Evolutionary conservation across 345 rosid species (phyloP).

Genomic region (Mangifera indica): DNA sequence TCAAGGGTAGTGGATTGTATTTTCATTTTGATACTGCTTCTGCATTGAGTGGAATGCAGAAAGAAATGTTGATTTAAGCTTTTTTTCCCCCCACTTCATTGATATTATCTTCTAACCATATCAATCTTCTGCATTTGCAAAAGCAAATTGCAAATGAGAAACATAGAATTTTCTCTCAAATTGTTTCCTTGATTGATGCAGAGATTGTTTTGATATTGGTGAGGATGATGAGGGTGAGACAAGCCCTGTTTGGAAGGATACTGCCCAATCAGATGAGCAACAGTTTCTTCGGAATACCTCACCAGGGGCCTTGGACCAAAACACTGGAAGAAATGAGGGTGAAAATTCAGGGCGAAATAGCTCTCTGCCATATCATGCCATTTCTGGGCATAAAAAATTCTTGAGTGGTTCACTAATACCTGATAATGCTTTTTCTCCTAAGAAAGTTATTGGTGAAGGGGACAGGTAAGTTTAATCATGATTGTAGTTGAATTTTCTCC

Average conservation of each 20-base stretch:
- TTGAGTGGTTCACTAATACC: slow-evolving; percentile 62
- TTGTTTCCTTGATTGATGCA: slow-evolving; percentile 35
- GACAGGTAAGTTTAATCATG: slow-evolving; percentile 74
- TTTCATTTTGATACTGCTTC: neutral
- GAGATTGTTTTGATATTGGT: slow-evolving; percentile 79
- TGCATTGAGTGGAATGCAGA: neutral
- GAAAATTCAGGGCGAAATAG: slow-evolving; percentile 47
- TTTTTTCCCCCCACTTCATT: neutral
- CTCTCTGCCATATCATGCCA: slow-evolving; percentile 43
- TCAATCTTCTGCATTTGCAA: neutral
- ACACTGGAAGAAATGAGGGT: slow-evolving; percentile 44
- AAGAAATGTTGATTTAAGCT: neutral
- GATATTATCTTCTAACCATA: neutral
- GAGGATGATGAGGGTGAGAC: slow-evolving; percentile 61
- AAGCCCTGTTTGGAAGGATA: slow-evolving; percentile 33
- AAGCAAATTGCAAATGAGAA: neutral
- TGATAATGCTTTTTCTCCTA: slow-evolving; percentile 47
- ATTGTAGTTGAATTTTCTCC: too few relatives aligned
- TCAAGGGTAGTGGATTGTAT: neutral
- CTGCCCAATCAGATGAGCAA: too few relatives aligned
- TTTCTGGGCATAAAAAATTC: slow-evolving; percentile 47
- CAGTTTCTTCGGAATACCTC: too few relatives aligned
- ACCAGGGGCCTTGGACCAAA: slow-evolving; percentile 20
- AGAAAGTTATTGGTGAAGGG: slow-evolving; percentile 50
- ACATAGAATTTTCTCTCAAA: neutral